Percentiles rank a stretch among this genome's conserved stretches.
These are phyloP conservation scores for Talaromyces amestolkiae DNA, from an alignment of 2,329 filamentous ascomycete genomes.

Conservation along the genomic window DNA sequence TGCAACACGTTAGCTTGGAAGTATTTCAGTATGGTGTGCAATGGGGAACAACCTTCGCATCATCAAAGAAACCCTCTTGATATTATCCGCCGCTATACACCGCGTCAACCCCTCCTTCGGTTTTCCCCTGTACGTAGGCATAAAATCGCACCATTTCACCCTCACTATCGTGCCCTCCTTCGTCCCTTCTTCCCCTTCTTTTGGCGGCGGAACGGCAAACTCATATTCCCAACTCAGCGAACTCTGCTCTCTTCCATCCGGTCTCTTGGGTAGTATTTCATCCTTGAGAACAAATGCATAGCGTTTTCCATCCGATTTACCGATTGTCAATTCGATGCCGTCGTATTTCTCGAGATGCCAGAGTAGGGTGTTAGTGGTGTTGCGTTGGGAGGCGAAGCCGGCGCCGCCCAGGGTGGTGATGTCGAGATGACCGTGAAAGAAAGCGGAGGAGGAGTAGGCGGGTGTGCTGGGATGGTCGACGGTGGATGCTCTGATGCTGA, in stretches of 20 bases:
- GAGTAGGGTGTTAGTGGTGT: conserved; percentile 49
- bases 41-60: conserved; percentile 64
- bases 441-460: conserved; percentile 38
- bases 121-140: conserved; percentile 70
- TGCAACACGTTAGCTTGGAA: conserved; percentile 33
- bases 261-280: conserved; percentile 54
- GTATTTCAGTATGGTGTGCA: not conserved
- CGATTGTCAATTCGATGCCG: conserved; percentile 58
- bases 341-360: conserved; percentile 61
- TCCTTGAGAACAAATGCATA: conserved; percentile 79
- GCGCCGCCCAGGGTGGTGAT: conserved; percentile 73
- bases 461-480: conserved; percentile 15
- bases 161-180: conserved; percentile 44
- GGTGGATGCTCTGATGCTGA: conserved; percentile 30
- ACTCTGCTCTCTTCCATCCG: conserved; percentile 66
- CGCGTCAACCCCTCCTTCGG: conserved; percentile 57
- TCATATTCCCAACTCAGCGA: conserved; percentile 72
- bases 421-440: conserved; percentile 69
- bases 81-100: conserved; percentile 56
- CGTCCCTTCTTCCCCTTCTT: conserved; percentile 25
- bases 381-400: conserved; percentile 78
- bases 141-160: conserved; percentile 65
- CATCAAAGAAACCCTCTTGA: conserved; percentile 74
- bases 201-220: conserved; percentile 44
- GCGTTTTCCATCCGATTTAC: conserved; percentile 56